phyloP scores from a whole-genome alignment of 495 filamentous ascomycete species.

The Xylaria intraflava region DNA sequence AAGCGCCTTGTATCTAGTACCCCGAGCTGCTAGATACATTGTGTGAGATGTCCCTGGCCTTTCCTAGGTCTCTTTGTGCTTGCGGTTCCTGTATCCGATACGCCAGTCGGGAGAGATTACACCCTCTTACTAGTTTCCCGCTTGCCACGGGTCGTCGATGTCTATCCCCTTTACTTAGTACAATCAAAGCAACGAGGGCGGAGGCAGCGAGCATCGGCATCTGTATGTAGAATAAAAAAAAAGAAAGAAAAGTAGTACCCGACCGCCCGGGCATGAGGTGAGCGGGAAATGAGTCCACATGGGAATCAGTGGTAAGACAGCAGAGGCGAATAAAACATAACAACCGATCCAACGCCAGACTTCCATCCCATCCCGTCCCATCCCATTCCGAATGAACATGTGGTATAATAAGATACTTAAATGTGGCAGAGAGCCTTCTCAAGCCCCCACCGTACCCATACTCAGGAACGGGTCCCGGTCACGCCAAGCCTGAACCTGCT shows the following conservation, averaged over 20 bases:
- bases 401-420: slow-evolving; percentile 18
- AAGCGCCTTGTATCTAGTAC: neutral
- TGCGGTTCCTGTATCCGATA: neutral
- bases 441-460: slow-evolving; percentile 6
- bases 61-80: neutral
- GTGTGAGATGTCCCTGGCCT: neutral
- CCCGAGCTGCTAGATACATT: neutral
- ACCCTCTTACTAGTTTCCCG: neutral
- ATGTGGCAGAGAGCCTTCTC: neutral
- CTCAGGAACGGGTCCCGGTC: slow-evolving; percentile 21
- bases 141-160: neutral
- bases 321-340: slow-evolving; percentile 1
- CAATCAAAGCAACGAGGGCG: neutral
- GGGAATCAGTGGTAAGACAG: neutral
- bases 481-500: slow-evolving; percentile 17
- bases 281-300: neutral
- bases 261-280: slow-evolving; percentile 1
- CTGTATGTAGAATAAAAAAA: neutral
- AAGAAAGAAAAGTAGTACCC: neutral
- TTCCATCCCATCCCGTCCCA: slow-evolving; percentile 14
- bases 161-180: neutral
- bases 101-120: neutral
- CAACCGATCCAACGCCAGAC: slow-evolving; percentile 21
- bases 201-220: neutral
- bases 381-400: slow-evolving; percentile 16